Evolutionary conservation across 2,329 filamentous ascomycete species (phyloP).

Genomic region (Incumbomyces lentus): DNA sequence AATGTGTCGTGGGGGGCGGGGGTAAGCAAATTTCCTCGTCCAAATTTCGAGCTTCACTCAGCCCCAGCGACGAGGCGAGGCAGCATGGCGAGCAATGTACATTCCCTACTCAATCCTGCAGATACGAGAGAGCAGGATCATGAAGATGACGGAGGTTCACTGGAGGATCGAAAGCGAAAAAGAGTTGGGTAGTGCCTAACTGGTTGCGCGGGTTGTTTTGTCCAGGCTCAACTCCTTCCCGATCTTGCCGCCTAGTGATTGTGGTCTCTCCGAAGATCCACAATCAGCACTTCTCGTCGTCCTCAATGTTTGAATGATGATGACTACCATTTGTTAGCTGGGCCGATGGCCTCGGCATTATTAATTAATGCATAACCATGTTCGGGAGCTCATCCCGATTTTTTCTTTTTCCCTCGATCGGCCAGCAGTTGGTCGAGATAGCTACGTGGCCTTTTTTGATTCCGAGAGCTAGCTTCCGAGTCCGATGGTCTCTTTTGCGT

Average conservation of each 20-base stretch:
- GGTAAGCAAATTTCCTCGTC: slow-evolving; percentile 16
- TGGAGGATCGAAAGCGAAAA: slow-evolving; percentile 54
- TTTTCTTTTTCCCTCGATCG: slow-evolving; percentile 16
- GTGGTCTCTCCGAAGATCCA: no score
- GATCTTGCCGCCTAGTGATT: neutral
- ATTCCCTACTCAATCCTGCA: slow-evolving; percentile 57
- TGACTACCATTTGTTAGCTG: no score
- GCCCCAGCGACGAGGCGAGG: slow-evolving; percentile 56
- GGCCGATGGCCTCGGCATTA: no score
- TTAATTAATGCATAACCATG: no score
- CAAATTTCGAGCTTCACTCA: slow-evolving; percentile 28
- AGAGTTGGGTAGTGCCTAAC: slow-evolving; percentile 34
- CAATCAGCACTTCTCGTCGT: neutral
- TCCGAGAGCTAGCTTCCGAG: no score
- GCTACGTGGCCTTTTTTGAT: slow-evolving; percentile 15
- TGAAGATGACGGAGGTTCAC: slow-evolving; percentile 45
- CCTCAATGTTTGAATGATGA: no score
- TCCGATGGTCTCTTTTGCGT: no score
- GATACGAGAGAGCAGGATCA: slow-evolving; percentile 57
- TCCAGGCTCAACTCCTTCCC: neutral
- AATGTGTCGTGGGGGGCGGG: slow-evolving; percentile 15
- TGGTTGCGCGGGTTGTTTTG: neutral
- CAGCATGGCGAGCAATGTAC: slow-evolving; percentile 62
- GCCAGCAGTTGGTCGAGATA: slow-evolving; percentile 20
- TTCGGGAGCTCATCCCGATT: neutral